Conservation (phyloP, 768 basidiomycete species). For the Lentinula sp. region DNA sequence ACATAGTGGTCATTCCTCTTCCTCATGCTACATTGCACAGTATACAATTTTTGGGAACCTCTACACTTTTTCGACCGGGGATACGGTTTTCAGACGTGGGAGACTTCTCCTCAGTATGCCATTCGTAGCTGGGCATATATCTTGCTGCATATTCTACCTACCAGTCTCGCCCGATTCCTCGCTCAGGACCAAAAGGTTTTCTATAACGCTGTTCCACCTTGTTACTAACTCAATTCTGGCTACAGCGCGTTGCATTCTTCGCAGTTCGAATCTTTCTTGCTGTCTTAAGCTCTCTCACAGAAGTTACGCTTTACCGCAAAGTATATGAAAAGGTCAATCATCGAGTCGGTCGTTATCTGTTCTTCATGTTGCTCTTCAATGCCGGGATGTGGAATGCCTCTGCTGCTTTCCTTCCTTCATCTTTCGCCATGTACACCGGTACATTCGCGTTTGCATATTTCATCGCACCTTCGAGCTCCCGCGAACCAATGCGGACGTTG, state of each 20-base stretch:
- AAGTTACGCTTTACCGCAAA: constrained; percentile 77
- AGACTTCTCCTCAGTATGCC: constrained; percentile 85
- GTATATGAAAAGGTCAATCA: constrained; percentile 82
- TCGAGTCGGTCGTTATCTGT: constrained; percentile 86
- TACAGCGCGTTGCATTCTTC: constrained; percentile 84
- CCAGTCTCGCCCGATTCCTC: constrained; percentile 48
- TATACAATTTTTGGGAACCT: constrained; percentile 99
- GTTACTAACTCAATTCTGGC: background rate
- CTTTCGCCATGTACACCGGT: constrained; percentile 90
- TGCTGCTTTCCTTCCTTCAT: constrained; percentile 87
- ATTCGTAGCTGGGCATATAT: constrained; percentile 96
- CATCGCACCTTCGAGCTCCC: constrained; percentile 48
- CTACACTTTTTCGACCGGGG: constrained; percentile 86
- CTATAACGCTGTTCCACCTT: background rate
- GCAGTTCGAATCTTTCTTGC: constrained; percentile 78
- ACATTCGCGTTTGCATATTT: constrained; percentile 73
- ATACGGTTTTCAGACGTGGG: constrained; percentile 97
- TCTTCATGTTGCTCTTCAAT: constrained; percentile 79
- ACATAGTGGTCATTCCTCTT: background rate
- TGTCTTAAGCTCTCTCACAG: constrained; percentile 64
- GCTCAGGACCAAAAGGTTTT: constrained; percentile 70
- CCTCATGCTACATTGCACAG: constrained; percentile 32
- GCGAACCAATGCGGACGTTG: constrained; percentile 50
- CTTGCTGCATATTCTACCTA: constrained; percentile 67
- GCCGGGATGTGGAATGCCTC: constrained; percentile 96